Percentiles rank a stretch among this genome's conserved stretches.
phyloP scores from a whole-genome alignment of 1,284 basidiomycete species.

The Spongiforma sp. region DNA sequence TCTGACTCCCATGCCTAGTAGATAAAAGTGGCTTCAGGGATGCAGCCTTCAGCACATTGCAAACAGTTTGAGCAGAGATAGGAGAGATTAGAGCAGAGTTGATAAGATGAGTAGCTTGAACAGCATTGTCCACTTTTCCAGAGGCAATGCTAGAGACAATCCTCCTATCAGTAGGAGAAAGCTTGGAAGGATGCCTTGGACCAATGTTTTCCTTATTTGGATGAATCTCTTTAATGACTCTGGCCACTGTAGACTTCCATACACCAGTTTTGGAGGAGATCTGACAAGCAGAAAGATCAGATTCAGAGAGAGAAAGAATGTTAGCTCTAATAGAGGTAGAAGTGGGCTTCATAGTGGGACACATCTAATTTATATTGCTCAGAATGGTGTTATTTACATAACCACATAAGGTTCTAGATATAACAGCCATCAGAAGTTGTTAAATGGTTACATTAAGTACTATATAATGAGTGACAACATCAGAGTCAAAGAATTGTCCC shows the following conservation, averaged over 20 bases:
- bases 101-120: background rate
- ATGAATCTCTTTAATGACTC: background rate
- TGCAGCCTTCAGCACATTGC: background rate
- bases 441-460: background rate
- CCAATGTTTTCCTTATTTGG: background rate
- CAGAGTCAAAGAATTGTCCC: background rate
- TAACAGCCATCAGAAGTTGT: conserved; percentile 1
- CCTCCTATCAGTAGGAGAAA: background rate
- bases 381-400: background rate
- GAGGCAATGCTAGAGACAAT: no score
- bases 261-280: conserved; percentile 3
- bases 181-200: background rate
- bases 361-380: background rate
- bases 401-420: background rate
- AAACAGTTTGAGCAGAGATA: background rate
- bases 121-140: no score
- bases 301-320: conserved; percentile 1
- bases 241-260: background rate
- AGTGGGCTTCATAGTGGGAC: background rate
- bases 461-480: background rate
- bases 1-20: background rate
- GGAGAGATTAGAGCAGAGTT: background rate
- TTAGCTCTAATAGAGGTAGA: conserved; percentile 4
- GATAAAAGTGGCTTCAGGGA: background rate
- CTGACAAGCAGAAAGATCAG: background rate